Evolutionary conservation across 2,329 filamentous ascomycete genomes (phyloP).

Genomic region (Penicillium nordicum): DNA sequence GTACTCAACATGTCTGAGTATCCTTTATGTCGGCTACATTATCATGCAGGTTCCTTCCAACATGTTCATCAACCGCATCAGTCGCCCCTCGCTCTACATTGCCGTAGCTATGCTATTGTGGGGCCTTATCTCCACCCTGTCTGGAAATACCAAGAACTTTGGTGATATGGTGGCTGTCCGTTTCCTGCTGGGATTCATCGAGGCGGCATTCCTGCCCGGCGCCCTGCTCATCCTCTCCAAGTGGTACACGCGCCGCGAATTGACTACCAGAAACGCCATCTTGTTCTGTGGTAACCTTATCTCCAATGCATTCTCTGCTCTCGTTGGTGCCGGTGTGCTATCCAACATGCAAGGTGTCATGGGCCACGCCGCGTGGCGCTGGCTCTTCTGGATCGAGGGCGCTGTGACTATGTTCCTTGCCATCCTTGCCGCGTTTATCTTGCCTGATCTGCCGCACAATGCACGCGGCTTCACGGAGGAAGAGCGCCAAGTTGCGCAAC

Average conservation of each 20-base stretch:
- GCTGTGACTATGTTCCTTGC: constrained; percentile 48
- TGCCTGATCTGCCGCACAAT: constrained; percentile 56
- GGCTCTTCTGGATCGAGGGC: constrained; percentile 55
- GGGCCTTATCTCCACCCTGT: constrained; percentile 59
- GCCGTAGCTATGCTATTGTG: constrained; percentile 52
- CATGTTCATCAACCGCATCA: constrained; percentile 45
- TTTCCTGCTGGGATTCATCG: constrained; percentile 39
- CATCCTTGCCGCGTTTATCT: constrained; percentile 33
- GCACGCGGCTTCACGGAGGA: constrained; percentile 47
- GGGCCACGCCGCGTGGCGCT: constrained; percentile 44
- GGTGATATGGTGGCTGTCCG: constrained; percentile 37
- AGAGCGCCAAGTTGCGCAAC: constrained; percentile 48
- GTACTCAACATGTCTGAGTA: constrained; percentile 43
- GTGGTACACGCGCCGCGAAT: constrained; percentile 49
- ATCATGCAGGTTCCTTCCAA: constrained; percentile 49
- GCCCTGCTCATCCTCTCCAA: constrained; percentile 43
- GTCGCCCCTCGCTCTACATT: constrained; percentile 45
- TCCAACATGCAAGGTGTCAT: constrained; percentile 43
- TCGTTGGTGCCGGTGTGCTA: constrained; percentile 46
- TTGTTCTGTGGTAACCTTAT: constrained; percentile 48
- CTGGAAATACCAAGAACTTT: constrained; percentile 44
- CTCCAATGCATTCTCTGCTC: constrained; percentile 46
- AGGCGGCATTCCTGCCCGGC: constrained; percentile 41
- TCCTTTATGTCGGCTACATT: constrained; percentile 48
- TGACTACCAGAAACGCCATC: constrained; percentile 45